Base-by-base conservation (phyloP, 345 rosid species). In the Euphorbia peplus region DNA sequence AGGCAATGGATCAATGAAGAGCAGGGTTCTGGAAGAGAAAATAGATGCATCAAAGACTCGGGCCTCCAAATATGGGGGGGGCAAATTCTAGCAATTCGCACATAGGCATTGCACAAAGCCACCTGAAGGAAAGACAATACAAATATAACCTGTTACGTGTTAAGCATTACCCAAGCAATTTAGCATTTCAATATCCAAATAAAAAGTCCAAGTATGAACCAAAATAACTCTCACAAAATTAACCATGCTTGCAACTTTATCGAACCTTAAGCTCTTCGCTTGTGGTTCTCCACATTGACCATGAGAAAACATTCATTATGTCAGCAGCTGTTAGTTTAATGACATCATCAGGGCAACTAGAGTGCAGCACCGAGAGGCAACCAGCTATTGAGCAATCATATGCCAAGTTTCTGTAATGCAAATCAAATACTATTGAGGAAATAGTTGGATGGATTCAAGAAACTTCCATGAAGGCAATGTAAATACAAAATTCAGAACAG, bases 221-320 rank as follows among this genome's bases (percentile, higher is more conserved):
- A 54, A 39, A 12, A 61, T 30, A 0, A 13, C 28, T 39, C 29
- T 14, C 61, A 63, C 48, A 50, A 28, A 10, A 46, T 22, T 26
- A 18, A 58, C 60, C 66, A 69, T 64, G 30, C 52, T 35, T 63
- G 53, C 35, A 25, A 52, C 56, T 60, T 73, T 13, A 59, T 60
- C 57, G 65, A 76, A 91, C 98, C 98, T 89, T 89, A 67, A 91
- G 95, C 79, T 91, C 95, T 63, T 79, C 79, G 76, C 97, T 88
- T 67, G 82, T 85, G 54, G 96, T 88, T 87, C 87, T 87, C 78
- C 73, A 64, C 80, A 91, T 71, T 60, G 95, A 85, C 67, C 25
- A 77, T 65, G 80, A 81, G 71, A 91, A 83, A 56, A 78, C 79
- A 73, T 78, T 71, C 66, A 91, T 83, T 39, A 91, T 65, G 78